These are phyloP conservation scores for Blastobotrys ciferrii DNA, from an alignment of 1,139 yeast genomes.

Conservation along the genomic window DNA sequence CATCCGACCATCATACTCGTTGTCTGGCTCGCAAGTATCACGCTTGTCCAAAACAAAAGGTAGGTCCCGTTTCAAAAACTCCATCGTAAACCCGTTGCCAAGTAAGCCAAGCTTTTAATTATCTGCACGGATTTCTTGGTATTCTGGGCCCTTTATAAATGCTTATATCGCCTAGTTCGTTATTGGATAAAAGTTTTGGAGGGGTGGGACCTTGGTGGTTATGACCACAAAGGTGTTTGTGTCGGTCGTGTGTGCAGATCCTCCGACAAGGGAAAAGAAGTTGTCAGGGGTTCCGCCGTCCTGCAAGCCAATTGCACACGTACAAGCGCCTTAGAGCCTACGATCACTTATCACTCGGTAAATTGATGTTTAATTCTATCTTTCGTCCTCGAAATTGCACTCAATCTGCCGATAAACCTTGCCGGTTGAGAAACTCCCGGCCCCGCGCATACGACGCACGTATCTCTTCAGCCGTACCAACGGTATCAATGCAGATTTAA, in stretches of 20 bases:
- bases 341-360: too few species aligned
- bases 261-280: background rate
- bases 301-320: background rate
- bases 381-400: too few species aligned
- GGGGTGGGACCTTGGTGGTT: background rate
- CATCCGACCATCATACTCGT: slow-evolving; percentile 46
- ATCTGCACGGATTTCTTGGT: background rate
- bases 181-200: background rate
- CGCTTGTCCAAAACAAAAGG: slow-evolving; percentile 7
- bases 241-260: background rate
- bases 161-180: background rate
- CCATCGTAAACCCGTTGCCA: too few species aligned
- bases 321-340: too few species aligned
- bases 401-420: too few species aligned
- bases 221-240: slow-evolving; percentile 3
- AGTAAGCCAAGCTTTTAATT: background rate
- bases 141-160: background rate
- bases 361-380: too few species aligned
- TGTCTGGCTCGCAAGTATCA: slow-evolving; percentile 25
- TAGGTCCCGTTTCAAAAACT: slow-evolving; percentile 3
- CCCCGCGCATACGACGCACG: too few species aligned
- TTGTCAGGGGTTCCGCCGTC: background rate
- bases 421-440: too few species aligned
- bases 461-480: too few species aligned
- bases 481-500: too few species aligned